Conservation (phyloP, 2,329 filamentous ascomycete genomes). For the Fusarium coicis region DNA sequence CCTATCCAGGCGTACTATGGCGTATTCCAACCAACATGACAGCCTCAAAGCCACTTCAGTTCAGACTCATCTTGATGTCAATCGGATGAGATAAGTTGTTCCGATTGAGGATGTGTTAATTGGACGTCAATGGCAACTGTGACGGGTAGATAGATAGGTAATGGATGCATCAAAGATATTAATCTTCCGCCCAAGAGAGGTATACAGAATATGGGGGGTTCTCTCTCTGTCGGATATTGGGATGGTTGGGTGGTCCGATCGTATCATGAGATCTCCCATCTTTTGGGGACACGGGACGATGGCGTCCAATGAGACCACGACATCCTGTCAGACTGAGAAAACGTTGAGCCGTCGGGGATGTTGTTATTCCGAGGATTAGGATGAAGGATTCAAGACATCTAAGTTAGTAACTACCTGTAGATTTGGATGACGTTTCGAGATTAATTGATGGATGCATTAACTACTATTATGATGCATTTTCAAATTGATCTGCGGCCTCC, state of each 20-base stretch:
- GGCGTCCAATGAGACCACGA: conserved; percentile 17
- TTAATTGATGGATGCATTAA: neutral
- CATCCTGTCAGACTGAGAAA: conserved; percentile 16
- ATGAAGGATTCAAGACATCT: neutral
- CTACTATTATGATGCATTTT: neutral
- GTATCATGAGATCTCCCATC: conserved; percentile 32
- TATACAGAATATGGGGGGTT: neutral
- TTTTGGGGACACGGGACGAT: conserved; percentile 4
- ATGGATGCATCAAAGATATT: neutral
- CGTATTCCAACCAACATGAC: conserved; percentile 13
- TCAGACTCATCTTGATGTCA: neutral
- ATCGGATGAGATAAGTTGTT: neutral
- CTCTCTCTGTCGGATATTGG: conserved; percentile 19
- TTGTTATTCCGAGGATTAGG: conserved; percentile 24
- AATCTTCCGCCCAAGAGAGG: neutral
- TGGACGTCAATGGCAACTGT: neutral
- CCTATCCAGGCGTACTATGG: neutral
- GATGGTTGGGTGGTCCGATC: conserved; percentile 27
- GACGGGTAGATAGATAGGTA: conserved; percentile 15
- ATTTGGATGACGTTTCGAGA: conserved; percentile 1
- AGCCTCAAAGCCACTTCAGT: conserved; percentile 16
- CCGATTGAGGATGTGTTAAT: conserved; percentile 12
- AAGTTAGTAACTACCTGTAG: neutral
- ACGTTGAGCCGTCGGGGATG: conserved; percentile 25
- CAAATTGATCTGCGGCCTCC: neutral